Base-by-base conservation (phyloP, 768 basidiomycete genomes). In the Lactarius trivialis region DNA sequence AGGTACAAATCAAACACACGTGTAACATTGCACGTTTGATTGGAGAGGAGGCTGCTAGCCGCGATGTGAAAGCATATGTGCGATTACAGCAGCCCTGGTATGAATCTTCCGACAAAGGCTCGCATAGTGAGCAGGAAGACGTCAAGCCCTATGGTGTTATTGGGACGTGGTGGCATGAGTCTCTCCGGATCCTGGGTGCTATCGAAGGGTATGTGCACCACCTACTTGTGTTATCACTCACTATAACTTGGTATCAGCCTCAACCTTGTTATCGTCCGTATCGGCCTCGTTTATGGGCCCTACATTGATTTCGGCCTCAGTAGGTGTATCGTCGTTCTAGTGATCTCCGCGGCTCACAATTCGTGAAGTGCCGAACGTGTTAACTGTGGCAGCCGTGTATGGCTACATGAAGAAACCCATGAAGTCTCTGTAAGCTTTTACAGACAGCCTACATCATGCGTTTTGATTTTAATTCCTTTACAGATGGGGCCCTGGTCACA, bases 161-260 rank as follows among this genome's bases (percentile, higher is more conserved):
- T 62, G 91, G 92, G 19, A 83, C 77, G 19, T 94, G 92, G 92
- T 93, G 91, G 89, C 92, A 94, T 67, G 92, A 93, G 76, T 84
- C 88, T 1, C 76, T 89, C 28, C 81, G 91, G 36, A 82, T 82
- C 71, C 71, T 93, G 63, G 89, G 85, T 24, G 83, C 85, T 6
- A 89, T 93, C 60, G 77, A 84, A 64, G 82, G 83, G 91, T 91
- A 68, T 58, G 80, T 74, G 14, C 28, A 12, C 48, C 51, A 61
- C 56, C 28, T 19, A 58, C 50, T 56, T 53, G 53, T 55, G 14
- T 62, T 34, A 55, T 21, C 45, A 41, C 51, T 30, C 37, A 26
- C 32, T 24, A 37, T 53, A 36, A 51, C 34, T 43, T 52, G 6
- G 21, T 49, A 34, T 60, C 61, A 93, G 91, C 57, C 78, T 93